Evolutionary conservation across 345 rosid species (phyloP).

Genomic region (Melaleuca quinquenervia): DNA sequence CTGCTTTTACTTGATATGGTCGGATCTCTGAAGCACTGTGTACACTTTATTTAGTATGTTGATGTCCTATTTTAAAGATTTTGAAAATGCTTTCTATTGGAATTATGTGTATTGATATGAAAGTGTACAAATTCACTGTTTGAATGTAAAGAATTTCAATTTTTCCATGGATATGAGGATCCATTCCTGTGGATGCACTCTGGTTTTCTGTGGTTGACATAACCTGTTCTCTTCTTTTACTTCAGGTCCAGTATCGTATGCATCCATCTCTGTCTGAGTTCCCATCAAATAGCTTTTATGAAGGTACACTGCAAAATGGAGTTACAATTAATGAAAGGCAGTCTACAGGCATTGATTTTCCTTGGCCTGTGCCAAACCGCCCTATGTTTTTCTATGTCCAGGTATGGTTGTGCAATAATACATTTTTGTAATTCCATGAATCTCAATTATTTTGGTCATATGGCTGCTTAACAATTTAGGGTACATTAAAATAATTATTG

Average conservation of each 20-base stretch:
- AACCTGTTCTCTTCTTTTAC: neutral
- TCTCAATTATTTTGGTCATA: neutral
- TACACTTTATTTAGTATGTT: neutral
- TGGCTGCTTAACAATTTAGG: neutral
- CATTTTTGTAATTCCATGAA: neutral
- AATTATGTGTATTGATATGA: neutral
- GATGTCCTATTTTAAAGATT: neutral
- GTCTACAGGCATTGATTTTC: conserved; percentile 93
- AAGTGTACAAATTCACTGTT: neutral
- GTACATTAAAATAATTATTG: neutral
- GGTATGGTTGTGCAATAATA: conserved; percentile 22
- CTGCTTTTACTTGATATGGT: neutral
- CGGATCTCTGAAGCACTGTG: neutral
- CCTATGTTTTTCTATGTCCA: conserved; percentile 99
- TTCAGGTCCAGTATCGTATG: conserved; percentile 98
- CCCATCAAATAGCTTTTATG: conserved; percentile 97
- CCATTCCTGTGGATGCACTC: neutral
- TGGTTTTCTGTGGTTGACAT: neutral
- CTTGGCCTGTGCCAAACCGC: conserved; percentile 98
- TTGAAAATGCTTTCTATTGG: neutral
- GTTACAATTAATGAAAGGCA: conserved; percentile 96
- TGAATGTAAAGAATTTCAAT: neutral
- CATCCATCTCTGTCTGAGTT: conserved; percentile 97
- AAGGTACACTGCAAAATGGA: conserved; percentile 98
- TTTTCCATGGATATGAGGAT: neutral